These are phyloP conservation scores for Globisporangium perplexum DNA, from an alignment of 352 stramenopile genomes.

Conservation along the genomic window DNA sequence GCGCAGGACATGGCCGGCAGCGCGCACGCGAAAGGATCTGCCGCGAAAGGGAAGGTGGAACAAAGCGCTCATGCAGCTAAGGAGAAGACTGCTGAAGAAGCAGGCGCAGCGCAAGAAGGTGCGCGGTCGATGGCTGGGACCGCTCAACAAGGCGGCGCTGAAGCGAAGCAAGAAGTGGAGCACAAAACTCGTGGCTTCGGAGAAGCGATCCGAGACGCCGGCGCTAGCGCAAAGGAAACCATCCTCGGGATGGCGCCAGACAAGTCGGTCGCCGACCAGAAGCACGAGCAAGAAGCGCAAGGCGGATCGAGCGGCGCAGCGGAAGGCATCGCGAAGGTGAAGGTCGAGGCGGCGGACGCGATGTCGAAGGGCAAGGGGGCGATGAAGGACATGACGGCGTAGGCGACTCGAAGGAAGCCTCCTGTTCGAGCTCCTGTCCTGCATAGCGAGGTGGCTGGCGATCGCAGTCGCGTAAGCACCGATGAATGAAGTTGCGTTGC, in stretches of 20 bases:
- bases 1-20: conserved; percentile 1
- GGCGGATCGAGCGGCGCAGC: neutral
- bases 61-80: conserved; percentile 1
- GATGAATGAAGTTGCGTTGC: neutral
- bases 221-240: conserved; percentile 2
- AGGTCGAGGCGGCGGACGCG: conserved; percentile 11
- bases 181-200: neutral
- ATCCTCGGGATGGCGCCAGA: neutral
- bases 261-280: conserved; percentile 3
- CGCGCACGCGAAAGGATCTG: neutral
- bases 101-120: neutral
- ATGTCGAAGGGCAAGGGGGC: conserved; percentile 16
- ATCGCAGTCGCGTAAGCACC: neutral
- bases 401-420: neutral
- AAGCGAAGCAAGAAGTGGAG: conserved; percentile 2
- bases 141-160: neutral
- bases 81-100: conserved; percentile 1
- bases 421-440: neutral
- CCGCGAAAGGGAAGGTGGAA: conserved; percentile 1
- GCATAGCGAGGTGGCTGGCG: neutral
- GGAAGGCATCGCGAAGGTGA: conserved; percentile 15
- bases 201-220: neutral
- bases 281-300: neutral
- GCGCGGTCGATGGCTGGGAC: neutral
- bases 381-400: conserved; percentile 18